phyloP scores from a whole-genome alignment of 208 protist species.

The Crithidia fasciculata region DNA sequence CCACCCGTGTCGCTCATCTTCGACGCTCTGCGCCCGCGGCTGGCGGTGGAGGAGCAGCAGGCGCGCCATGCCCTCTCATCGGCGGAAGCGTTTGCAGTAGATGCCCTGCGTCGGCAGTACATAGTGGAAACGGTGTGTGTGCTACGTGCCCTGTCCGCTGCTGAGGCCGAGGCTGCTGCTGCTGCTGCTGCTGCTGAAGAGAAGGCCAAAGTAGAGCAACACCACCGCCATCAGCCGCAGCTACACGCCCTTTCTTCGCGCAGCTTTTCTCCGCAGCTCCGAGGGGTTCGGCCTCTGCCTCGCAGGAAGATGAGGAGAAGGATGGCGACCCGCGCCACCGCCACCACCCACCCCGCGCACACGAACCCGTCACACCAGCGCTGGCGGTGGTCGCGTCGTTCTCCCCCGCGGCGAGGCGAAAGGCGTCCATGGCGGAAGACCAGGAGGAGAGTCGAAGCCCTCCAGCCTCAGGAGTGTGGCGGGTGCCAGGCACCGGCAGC shows the following conservation, averaged over 20 bases:
- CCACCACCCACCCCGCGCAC: neutral
- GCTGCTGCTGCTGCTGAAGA: neutral
- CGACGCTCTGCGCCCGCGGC: neutral
- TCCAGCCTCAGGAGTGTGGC: neutral
- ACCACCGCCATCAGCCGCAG: neutral
- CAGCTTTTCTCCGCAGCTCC: slow-evolving; percentile 3
- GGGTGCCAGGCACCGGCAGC: slow-evolving; percentile 1
- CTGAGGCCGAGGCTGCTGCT: neutral
- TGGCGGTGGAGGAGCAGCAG: slow-evolving; percentile 8
- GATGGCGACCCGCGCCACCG: neutral
- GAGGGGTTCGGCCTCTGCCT: neutral
- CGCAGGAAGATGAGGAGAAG: neutral
- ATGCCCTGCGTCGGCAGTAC: slow-evolving; percentile 22
- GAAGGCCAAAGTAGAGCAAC: neutral
- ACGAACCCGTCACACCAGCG: slow-evolving; percentile 11
- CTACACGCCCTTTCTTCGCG: neutral
- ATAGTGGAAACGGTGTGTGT: slow-evolving; percentile 19
- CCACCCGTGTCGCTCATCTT: slow-evolving; percentile 19
- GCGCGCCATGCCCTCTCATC: neutral
- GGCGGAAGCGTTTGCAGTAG: slow-evolving; percentile 1
- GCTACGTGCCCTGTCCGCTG: slow-evolving; percentile 6
- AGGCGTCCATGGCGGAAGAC: neutral
- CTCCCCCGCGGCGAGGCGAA: neutral
- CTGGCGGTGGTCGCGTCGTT: neutral
- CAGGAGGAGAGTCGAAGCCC: neutral